Evolutionary conservation across 2,329 filamentous ascomycete species (phyloP), one percentile per base, ranked within the genome.

Genomic region (Epichloe sp.): DNA sequence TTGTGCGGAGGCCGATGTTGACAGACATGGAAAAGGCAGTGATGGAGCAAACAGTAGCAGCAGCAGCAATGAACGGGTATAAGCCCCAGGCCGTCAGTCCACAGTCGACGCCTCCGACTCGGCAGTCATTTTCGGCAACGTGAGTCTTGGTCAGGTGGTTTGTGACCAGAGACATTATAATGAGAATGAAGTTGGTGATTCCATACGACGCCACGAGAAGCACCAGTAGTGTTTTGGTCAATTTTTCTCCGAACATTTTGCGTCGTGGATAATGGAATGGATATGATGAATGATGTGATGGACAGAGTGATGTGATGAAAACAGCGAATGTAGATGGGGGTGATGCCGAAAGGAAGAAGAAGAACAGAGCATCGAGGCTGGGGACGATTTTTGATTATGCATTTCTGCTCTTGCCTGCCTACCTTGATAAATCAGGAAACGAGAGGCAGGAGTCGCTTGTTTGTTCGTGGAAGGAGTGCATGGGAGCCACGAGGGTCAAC

Each of bases 121-220:
- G 11, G 44, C 50, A 50, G 8, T 21, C 36, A 4, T 14, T 1
- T 4, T 17, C n/a, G 3, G 8, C 2, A 26, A 35, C 17, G 3
- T 17, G 8, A 1, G 1, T 3, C 19, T 17, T 40, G 12, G 48
- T 21, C 6, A 21, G 44, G 36, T 14, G 17, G 47, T 49, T 55
- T 11, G 58, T 44, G 17, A 56, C 21, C 6, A 53, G 19, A 10
- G 55, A 48, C 35, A 62, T 41, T 34, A 58, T 35, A 49, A 57
- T 46, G 41, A 63, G 57, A 37, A 55, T 10, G 14, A 62, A 47
- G 49, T 58, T 62, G 44, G 47, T 44, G 8, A 60, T 0, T 38
- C 35, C 45, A 44, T 62, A 62, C 47, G 59, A n/a, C 40, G 35
- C 44, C 8, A 63, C 48, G 8, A 59, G 52, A 1, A 41, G 10